Evolutionary conservation across 805 yeast species (phyloP), one percentile per base, ranked within the genome.

Genomic region (Candida andamanensis): DNA sequence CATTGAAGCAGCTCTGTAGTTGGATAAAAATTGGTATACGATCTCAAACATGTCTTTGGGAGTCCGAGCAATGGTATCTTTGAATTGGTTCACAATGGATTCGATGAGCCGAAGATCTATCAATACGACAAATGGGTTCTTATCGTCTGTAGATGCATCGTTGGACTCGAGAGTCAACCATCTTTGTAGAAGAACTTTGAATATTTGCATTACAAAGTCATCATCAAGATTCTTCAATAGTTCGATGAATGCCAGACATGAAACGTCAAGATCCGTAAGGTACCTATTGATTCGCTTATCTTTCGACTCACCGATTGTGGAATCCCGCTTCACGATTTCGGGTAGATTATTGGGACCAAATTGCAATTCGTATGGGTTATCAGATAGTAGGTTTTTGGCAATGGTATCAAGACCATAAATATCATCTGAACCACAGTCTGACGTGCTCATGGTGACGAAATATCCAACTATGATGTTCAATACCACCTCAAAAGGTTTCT

Each of bases 41-140:
- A 63, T 47, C 5, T 58, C 65, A 12, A 85, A 54, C 27, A 82
- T 64, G 28, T 79, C 83, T 2, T 56, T 54, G 0, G 87, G 79
- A 2, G 78, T 68, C 23, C 63, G 63, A 6, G 78, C 67, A 17
- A 81, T 49, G 27, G 65, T 66, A 6, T 77, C 74, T 38, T 74
- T 80, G 47, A 80, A 78, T 11, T 65, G 62, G 4, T 69, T 69
- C 15, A 78, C 74, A 20, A 85, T 56, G 19, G 59, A 54, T 47
- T 86, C 92, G 30, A 89, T 54, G 8, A 85, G 48, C 37, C 80
- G 72, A 37, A 85, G 58, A 46, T 82, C 80, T 5, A 76, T 57
- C 22, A 84, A 57, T 33, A 73, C 63, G 6, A 68, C 43, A 32
- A 75, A 69, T n/a, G 85, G 80, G 37, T 70, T 67, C 4, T 61